Base-by-base conservation (phyloP, 805 yeast genomes). In the Brettanomyces nanus region DNA sequence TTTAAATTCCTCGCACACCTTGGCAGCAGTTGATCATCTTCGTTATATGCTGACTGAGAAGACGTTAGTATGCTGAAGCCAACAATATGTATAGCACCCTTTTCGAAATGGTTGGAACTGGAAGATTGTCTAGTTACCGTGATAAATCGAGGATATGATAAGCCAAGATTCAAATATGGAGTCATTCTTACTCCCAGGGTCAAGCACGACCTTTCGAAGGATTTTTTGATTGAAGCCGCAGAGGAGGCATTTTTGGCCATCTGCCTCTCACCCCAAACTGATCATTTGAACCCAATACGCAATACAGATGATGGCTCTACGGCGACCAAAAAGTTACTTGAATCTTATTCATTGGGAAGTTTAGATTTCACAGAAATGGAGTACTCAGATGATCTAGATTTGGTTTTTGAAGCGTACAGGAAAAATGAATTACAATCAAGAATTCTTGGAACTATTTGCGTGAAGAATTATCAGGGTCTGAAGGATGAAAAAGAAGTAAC, bases 131-230 rank as follows among this genome's bases (percentile, higher is more conserved):
- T 68, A 22, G 40, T 49, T 5, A 40, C 50, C 6, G 39, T 69
- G n/a, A 52, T 76, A 40, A 76, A 76, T 49, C 59, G 63, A 38
- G 75, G 75, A 1, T 76, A 75, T 51, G 58, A 67, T 42, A 70
- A 67, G 41, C 69, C 72, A 7, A 56, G 69, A 39, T 62, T 42
- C 51, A 63, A 62, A 44, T 76, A 58, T 46, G 59, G 62, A 1
- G 49, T 71, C 6, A 63, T 76, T 15, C 43, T 46, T 13, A 56
- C 70, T 0, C 56, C 64, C 4, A 58, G 83, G 37, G 58, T 76
- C 20, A 61, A 63, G 33, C 20, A 46, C 6, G 44, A 48, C 10
- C 28, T 59, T 3, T 45, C 56, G 18, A 40, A 45, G 5, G 56
- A 56, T 36, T 48, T 66, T 20, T 38, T 46, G 19, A 36, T 47